Evolutionary conservation across 441 rosid species (phyloP), one percentile per base, ranked within the genome.

Genomic region (Jatropha podagrica): DNA sequence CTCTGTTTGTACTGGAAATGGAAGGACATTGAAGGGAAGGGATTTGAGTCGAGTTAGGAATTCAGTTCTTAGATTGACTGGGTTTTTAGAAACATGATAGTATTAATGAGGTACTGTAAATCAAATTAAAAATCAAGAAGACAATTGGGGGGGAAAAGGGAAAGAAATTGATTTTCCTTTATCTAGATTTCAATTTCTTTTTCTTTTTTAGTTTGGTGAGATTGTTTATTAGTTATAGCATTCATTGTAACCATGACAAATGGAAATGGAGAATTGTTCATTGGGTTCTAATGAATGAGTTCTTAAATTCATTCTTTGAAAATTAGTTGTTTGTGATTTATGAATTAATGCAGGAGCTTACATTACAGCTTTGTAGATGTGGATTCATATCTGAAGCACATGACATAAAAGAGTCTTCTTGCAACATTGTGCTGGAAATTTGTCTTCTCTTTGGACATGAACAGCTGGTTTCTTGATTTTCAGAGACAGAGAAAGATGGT

Each of bases 11-110:
- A 79, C 92, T 5, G 97, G 98, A 40, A 88, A 88, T 74, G 98
- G 98, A 62, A 88, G 97, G 77, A 94, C 86, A 10, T 91, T 92
- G 9, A 92, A 90, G 71, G 98, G 98, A 17, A 85, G 98, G 63
- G 86, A 92, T 75, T 83, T 94, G 86, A 86, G 95, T 13, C 86
- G 80, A 75, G 95, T 92, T 41, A 81, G 98, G 71, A 90, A 94
- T 84, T 86, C 95, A 5, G 78, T 94, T 83, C 92, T 94, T 59
- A 78, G 92, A 75, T 81, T 90, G 91, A 94, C 98, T 48, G 98
- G 97, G 17, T 94, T 92, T 83, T 80, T 92, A 82, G 98, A 94
- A 83, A 78, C 88, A 11, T 88, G 72, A 80, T 67, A 18, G 58
- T 71, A 67, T 13, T n/a, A 11, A 69, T 51, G 56, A 12, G 17